Percentiles rank a stretch among this genome's conserved stretches.
Evolutionary conservation across 2,329 filamentous ascomycete species (phyloP).

Genomic region (Alternaria incomplexa): DNA sequence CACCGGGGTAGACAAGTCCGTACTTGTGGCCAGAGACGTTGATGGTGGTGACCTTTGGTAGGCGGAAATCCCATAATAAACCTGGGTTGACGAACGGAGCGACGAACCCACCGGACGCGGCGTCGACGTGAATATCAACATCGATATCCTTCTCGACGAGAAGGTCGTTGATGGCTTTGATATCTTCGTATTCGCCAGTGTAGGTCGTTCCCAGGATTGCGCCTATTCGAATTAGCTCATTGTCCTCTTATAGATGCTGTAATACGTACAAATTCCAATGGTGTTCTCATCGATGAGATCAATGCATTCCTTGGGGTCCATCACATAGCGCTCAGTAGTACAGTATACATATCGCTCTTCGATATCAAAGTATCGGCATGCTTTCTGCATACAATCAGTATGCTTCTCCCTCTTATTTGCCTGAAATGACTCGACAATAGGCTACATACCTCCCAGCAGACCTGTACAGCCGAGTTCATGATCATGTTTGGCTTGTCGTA

Average conservation of each 20-base stretch:
- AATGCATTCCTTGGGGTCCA: constrained; percentile 68
- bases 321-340: constrained; percentile 66
- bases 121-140: constrained; percentile 90
- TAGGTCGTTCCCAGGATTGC: constrained; percentile 91
- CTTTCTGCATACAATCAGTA: constrained; percentile 58
- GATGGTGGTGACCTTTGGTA: constrained; percentile 88
- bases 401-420: too few relatives aligned
- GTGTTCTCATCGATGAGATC: constrained; percentile 71
- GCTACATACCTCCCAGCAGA: constrained; percentile 76
- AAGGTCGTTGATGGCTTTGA: constrained; percentile 89
- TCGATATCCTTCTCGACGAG: constrained; percentile 77
- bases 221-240: constrained; percentile 18
- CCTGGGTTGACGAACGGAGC: constrained; percentile 87
- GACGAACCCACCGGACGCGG: constrained; percentile 90
- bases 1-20: constrained; percentile 78
- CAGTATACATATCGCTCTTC: constrained; percentile 82
- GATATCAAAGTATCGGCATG: constrained; percentile 81
- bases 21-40: constrained; percentile 95
- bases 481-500: constrained; percentile 84
- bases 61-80: constrained; percentile 89
- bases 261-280: constrained; percentile 77
- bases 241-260: background rate
- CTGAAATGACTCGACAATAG: too few relatives aligned
- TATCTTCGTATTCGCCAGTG: constrained; percentile 90
- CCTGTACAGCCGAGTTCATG: constrained; percentile 96